phyloP scores from a whole-genome alignment of 176 grass and related monocot species.

The Rhipidocladum racemiflorum region DNA sequence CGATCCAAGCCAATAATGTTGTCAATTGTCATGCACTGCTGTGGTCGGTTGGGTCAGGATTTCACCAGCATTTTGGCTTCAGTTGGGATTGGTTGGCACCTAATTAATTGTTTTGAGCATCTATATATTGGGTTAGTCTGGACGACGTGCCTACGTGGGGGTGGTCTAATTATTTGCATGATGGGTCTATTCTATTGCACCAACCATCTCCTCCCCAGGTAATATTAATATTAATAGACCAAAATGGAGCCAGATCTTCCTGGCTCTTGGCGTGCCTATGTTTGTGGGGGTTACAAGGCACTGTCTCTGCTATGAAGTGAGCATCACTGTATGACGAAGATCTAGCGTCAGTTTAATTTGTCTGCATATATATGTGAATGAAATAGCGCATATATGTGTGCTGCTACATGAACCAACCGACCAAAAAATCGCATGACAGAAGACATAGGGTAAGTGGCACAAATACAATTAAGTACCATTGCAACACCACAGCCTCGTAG shows the following conservation, averaged over 20 bases:
- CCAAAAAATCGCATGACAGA: background rate
- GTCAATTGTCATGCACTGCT: background rate
- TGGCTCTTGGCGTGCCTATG: background rate
- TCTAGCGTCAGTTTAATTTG: background rate
- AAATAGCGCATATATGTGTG: background rate
- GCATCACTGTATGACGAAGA: slow-evolving; percentile 13
- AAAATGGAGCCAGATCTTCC: background rate
- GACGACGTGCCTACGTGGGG: slow-evolving; percentile 23
- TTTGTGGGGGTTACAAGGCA: background rate
- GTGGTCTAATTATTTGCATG: slow-evolving; percentile 21
- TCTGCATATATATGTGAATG: background rate
- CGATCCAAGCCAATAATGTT: background rate
- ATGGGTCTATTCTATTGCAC: background rate
- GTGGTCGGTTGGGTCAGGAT: slow-evolving; percentile 6
- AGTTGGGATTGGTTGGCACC: slow-evolving; percentile 23
- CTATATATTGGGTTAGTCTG: slow-evolving; percentile 4
- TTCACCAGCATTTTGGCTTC: background rate
- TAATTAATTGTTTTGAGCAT: slow-evolving; percentile 31
- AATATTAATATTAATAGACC: no score
- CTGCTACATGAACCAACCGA: background rate
- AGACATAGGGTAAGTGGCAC: background rate
- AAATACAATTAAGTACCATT: no score
- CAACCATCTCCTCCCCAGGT: slow-evolving; percentile 27
- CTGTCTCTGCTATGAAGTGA: slow-evolving; percentile 1
- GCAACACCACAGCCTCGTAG: no score